Percentiles rank a stretch among this genome's conserved stretches.
These are phyloP conservation scores for Ceratocystis cacaofunesta DNA, from an alignment of 2,329 filamentous ascomycete species.

Conservation along the genomic window DNA sequence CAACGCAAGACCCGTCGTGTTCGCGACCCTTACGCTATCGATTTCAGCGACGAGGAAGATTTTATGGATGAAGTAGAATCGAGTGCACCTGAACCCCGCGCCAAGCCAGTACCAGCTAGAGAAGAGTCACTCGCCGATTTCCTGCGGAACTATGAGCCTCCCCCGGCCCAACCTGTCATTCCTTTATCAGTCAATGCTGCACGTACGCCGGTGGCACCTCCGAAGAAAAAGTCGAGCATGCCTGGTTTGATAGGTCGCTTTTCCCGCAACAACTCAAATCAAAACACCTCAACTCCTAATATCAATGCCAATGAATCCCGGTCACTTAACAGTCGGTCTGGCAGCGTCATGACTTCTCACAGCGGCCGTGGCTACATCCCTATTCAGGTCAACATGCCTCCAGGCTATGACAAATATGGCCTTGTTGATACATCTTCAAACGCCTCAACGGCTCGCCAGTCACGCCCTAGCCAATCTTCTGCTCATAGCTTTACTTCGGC, in stretches of 20 bases:
- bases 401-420: constrained; percentile 31
- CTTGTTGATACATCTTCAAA: constrained; percentile 20
- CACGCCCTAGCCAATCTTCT: constrained; percentile 12
- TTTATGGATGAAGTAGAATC: constrained; percentile 36
- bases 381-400: constrained; percentile 36
- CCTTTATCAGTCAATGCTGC: constrained; percentile 23
- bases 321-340: constrained; percentile 25
- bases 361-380: constrained; percentile 33
- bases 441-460: constrained; percentile 17
- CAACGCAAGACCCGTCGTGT: constrained; percentile 62
- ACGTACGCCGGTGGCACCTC: constrained; percentile 23
- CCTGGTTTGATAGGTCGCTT: constrained; percentile 48
- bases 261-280: constrained; percentile 27
- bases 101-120: constrained; percentile 24
- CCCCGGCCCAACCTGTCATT: constrained; percentile 30
- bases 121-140: constrained; percentile 64
- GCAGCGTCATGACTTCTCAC: constrained; percentile 23
- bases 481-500: constrained; percentile 3
- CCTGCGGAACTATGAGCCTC: constrained; percentile 53
- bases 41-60: constrained; percentile 56
- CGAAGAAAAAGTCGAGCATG: constrained; percentile 51
- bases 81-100: constrained; percentile 24
- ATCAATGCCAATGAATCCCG: constrained; percentile 22
- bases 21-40: constrained; percentile 87
- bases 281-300: constrained; percentile 21